Evolutionary conservation across 495 filamentous ascomycete genomes (phyloP).

Genomic region (Niebla homalea): DNA sequence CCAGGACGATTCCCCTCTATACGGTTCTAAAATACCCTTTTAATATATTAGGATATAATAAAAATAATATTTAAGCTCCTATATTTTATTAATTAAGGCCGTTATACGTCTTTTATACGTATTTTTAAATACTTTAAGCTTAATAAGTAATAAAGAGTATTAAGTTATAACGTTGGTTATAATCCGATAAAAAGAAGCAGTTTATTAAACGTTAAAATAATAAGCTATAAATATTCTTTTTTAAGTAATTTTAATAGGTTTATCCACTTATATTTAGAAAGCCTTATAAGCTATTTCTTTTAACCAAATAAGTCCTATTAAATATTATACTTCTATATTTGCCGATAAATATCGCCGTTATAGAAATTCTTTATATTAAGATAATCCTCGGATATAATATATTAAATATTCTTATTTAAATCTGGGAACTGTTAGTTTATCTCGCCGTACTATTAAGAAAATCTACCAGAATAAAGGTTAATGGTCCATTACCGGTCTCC

Average conservation of each 20-base stretch:
- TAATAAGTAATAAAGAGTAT: too few relatives aligned
- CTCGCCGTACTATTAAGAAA: background rate
- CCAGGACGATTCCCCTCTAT: too few relatives aligned
- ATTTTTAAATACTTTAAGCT: too few relatives aligned
- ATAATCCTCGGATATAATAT: background rate
- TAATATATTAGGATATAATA: too few relatives aligned
- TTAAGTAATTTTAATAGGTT: slow-evolving; percentile 5
- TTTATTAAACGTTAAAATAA: background rate
- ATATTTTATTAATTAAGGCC: too few relatives aligned
- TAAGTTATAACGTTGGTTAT: background rate
- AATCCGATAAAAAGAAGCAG: too few relatives aligned
- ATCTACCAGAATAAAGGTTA: background rate
- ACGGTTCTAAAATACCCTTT: too few relatives aligned
- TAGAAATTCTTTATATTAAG: background rate
- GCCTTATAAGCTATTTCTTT: background rate
- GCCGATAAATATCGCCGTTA: background rate
- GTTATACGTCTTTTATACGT: too few relatives aligned
- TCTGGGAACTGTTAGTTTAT: background rate
- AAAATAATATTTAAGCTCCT: too few relatives aligned
- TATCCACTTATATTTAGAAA: background rate
- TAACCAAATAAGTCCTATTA: slow-evolving; percentile 2
- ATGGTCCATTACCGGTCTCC: background rate
- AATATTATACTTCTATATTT: slow-evolving; percentile 2
- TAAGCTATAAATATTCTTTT: background rate
- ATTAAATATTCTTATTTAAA: background rate